Evolutionary conservation across 192 early-diverging fungal genomes (phyloP).

Genomic region (Podila minutissima): DNA sequence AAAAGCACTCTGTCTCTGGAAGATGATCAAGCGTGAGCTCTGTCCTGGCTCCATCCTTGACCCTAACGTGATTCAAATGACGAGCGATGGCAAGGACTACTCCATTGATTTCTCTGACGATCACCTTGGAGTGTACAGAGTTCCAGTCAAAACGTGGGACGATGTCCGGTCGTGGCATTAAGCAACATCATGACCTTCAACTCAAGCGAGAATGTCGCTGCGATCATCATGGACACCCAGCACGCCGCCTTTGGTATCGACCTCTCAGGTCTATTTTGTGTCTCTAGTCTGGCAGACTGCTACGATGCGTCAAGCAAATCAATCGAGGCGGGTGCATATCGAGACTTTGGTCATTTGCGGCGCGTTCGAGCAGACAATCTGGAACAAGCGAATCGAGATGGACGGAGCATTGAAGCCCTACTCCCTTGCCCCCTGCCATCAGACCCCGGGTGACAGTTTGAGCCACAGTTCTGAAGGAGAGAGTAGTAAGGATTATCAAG

Average conservation of each 20-base stretch:
- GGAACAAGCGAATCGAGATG: slow-evolving; percentile 1
- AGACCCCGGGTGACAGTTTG: too few species aligned
- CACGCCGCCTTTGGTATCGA: slow-evolving; percentile 81
- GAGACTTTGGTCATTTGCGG: slow-evolving; percentile 65
- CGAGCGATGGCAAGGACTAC: slow-evolving; percentile 36
- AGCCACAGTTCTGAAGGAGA: neutral
- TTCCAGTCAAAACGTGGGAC: slow-evolving; percentile 31
- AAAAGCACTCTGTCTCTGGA: slow-evolving; percentile 71
- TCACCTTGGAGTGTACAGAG: slow-evolving; percentile 15
- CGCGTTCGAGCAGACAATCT: slow-evolving; percentile 64
- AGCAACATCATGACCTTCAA: slow-evolving; percentile 71
- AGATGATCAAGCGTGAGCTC: slow-evolving; percentile 74
- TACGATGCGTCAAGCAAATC: slow-evolving; percentile 80
- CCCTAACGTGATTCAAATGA: slow-evolving; percentile 51
- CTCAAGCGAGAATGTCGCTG: slow-evolving; percentile 53
- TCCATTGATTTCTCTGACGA: slow-evolving; percentile 33
- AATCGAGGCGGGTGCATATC: slow-evolving; percentile 72
- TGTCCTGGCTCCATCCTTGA: slow-evolving; percentile 64
- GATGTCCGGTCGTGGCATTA: slow-evolving; percentile 70
- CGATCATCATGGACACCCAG: slow-evolving; percentile 63
- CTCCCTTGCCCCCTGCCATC: too few species aligned
- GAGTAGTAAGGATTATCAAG: too few species aligned
- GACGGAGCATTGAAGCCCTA: too few species aligned
- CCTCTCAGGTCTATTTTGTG: slow-evolving; percentile 76
- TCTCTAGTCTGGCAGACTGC: slow-evolving; percentile 79